Evolutionary conservation across 257 asterid species (phyloP).

Genomic region (Catharanthus roseus): DNA sequence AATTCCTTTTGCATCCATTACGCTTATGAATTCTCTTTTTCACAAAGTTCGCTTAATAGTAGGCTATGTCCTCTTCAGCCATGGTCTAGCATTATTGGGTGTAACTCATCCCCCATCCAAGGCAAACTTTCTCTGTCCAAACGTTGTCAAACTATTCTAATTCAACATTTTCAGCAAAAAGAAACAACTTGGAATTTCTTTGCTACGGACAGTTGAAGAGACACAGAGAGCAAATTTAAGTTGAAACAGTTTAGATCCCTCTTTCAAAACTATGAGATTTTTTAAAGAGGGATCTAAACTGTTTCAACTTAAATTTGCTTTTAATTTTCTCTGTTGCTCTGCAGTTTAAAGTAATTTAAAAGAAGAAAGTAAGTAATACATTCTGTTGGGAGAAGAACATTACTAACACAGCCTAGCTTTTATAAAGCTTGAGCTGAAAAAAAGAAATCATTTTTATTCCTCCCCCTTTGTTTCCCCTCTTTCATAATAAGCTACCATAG

Average conservation of each 20-base stretch:
- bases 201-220: not conserved
- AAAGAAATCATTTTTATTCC: not conserved
- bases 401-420: not conserved
- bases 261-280: not conserved
- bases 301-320: not conserved
- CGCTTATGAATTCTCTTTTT: not conserved
- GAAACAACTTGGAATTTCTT: not conserved
- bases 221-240: not conserved
- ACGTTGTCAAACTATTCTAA: not conserved
- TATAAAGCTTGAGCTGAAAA: not conserved
- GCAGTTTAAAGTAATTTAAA: not conserved
- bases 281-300: not conserved
- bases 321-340: not conserved
- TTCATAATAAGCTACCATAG: not conserved
- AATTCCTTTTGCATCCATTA: not conserved
- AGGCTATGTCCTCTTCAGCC: not conserved
- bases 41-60: not conserved
- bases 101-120: not conserved
- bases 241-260: not conserved
- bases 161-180: not conserved
- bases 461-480: not conserved
- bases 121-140: not conserved
- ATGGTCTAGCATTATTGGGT: too few relatives aligned
- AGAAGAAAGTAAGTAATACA: not conserved
- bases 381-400: not conserved